phyloP scores from a whole-genome alignment of 2,329 filamentous ascomycete species.

The Calonectria pseudoreteaudii region DNA sequence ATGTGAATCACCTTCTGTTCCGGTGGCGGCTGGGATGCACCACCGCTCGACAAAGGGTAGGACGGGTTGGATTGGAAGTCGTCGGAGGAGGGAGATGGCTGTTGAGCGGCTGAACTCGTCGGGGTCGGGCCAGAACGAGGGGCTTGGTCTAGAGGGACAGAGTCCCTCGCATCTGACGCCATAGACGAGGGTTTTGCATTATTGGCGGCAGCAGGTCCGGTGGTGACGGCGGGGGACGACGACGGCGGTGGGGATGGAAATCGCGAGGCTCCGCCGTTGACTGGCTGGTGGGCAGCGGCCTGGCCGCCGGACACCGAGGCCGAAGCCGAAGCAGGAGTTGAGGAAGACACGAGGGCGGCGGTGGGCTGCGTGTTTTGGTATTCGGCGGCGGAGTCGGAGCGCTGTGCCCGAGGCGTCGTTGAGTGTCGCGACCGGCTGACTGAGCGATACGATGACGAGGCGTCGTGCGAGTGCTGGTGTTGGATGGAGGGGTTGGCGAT shows the following conservation, averaged over 20 bases:
- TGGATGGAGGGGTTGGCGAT: constrained; percentile 66
- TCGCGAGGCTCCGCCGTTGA: constrained; percentile 57
- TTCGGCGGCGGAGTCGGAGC: constrained; percentile 36
- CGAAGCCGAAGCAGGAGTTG: constrained; percentile 32
- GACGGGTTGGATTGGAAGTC: constrained; percentile 52
- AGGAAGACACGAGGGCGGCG: constrained; percentile 16
- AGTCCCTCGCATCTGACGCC: constrained; percentile 56
- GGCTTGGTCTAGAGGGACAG: constrained; percentile 43
- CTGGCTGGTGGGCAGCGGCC: constrained; percentile 42
- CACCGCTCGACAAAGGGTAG: constrained; percentile 46
- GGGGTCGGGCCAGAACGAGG: constrained; percentile 35
- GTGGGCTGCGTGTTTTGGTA: constrained; percentile 27
- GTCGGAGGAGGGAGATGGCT: constrained; percentile 51
- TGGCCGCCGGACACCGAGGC: constrained; percentile 38
- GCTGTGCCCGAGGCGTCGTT: constrained; percentile 44
- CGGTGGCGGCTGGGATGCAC: constrained; percentile 42
- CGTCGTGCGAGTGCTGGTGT: constrained; percentile 58
- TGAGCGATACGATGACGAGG: constrained; percentile 42
- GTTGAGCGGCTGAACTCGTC: constrained; percentile 36
- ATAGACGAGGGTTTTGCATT: constrained; percentile 60
- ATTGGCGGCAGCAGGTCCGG: constrained; percentile 52
- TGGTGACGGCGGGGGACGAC: constrained; percentile 59
- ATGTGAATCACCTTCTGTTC: constrained; percentile 77
- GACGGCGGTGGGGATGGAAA: constrained; percentile 68
- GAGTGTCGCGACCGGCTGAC: constrained; percentile 46